Conservation (phyloP, 2,329 filamentous ascomycete genomes). For the Calonectria henricotiae region DNA sequence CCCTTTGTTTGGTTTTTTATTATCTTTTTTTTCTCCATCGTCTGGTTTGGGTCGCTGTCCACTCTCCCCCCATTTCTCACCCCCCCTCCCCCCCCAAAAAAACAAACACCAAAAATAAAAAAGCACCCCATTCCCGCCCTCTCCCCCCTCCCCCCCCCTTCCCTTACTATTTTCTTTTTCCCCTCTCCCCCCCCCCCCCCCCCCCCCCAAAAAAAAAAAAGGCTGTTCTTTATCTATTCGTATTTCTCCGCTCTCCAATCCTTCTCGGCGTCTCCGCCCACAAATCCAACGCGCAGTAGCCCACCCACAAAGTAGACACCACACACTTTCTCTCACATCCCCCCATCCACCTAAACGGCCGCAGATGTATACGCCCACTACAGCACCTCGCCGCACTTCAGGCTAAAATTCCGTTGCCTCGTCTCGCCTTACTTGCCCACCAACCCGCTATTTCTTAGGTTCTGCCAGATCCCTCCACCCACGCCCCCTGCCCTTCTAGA, state of each 20-base stretch:
- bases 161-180: too few relatives aligned
- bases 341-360: not conserved
- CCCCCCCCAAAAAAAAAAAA: too few relatives aligned
- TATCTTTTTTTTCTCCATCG: too few relatives aligned
- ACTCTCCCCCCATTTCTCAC: too few relatives aligned
- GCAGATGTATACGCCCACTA: conserved; percentile 1
- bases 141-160: too few relatives aligned
- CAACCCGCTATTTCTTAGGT: not conserved
- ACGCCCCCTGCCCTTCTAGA: conserved; percentile 9
- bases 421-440: conserved; percentile 30
- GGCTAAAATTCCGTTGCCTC: conserved; percentile 34
- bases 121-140: too few relatives aligned
- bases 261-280: conserved; percentile 29
- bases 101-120: too few relatives aligned
- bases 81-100: too few relatives aligned
- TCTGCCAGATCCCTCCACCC: conserved; percentile 9
- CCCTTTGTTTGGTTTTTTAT: too few relatives aligned
- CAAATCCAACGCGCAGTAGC: conserved; percentile 9
- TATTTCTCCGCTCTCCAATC: conserved; percentile 27
- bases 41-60: too few relatives aligned
- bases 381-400: conserved; percentile 22
- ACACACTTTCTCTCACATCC: conserved; percentile 5
- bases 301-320: conserved; percentile 24
- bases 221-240: conserved; percentile 24
- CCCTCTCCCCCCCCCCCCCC: too few relatives aligned